Percentiles rank a stretch among this genome's conserved stretches.
These are phyloP conservation scores for Cyclotella distinguenda DNA, from an alignment of 108 stramenopile genomes.

Conservation along the genomic window DNA sequence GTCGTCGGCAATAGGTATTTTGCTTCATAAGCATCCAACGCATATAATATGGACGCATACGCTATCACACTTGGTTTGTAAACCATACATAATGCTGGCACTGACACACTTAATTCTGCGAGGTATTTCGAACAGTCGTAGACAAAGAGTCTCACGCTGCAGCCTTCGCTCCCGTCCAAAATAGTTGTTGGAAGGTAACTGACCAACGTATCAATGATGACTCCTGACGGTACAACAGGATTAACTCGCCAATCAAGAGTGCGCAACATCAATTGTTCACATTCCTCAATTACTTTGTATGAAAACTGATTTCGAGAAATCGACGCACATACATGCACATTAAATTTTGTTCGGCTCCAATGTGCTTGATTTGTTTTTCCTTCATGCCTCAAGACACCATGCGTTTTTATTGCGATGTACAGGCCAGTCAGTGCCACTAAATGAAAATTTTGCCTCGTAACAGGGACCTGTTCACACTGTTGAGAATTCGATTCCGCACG, in stretches of 20 bases:
- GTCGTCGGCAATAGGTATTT: slow-evolving; percentile 1
- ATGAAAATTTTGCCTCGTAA: slow-evolving; percentile 48
- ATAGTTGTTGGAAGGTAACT: slow-evolving; percentile 3
- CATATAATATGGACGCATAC: slow-evolving; percentile 65
- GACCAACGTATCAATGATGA: slow-evolving; percentile 29
- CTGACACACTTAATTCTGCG: slow-evolving; percentile 73
- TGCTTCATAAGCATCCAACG: slow-evolving; percentile 55
- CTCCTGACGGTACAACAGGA: slow-evolving; percentile 39
- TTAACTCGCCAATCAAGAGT: slow-evolving; percentile 41
- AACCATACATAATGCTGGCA: slow-evolving; percentile 46
- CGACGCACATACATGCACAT: slow-evolving; percentile 32
- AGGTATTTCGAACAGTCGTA: slow-evolving; percentile 60
- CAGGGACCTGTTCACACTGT: slow-evolving; percentile 8
- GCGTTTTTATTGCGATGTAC: slow-evolving; percentile 74
- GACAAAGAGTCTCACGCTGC: slow-evolving; percentile 13
- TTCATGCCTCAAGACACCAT: slow-evolving; percentile 31
- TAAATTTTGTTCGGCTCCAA: slow-evolving; percentile 32
- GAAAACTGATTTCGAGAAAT: slow-evolving; percentile 44
- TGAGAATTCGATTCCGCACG: background rate
- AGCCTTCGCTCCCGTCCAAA: background rate
- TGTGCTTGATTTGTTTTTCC: background rate
- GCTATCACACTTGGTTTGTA: slow-evolving; percentile 70
- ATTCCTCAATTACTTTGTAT: slow-evolving; percentile 20
- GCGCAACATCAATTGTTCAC: slow-evolving; percentile 14
- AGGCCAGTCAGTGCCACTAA: slow-evolving; percentile 76